phyloP scores from a whole-genome alignment of 208 protist species.

The Kentomonas sorsogonicus region DNA sequence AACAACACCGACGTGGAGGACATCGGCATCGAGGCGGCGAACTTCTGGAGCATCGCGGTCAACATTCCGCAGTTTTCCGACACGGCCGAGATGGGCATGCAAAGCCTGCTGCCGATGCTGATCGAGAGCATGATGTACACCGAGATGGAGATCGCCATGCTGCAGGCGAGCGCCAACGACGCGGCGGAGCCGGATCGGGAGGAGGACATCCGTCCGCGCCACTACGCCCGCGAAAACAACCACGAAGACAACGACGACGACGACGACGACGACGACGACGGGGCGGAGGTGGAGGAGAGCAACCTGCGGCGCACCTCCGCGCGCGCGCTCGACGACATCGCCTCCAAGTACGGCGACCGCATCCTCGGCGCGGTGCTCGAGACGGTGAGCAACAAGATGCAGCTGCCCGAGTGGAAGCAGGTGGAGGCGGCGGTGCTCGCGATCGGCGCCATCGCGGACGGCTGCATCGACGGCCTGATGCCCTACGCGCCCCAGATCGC shows the following conservation, averaged over 20 bases:
- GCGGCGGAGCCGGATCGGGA: slow-evolving; percentile 75
- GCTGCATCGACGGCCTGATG: slow-evolving; percentile 76
- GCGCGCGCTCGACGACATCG: slow-evolving; percentile 80
- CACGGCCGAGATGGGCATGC: slow-evolving; percentile 40
- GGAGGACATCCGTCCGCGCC: slow-evolving; percentile 79
- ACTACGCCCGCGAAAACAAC: slow-evolving; percentile 64
- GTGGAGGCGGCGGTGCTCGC: slow-evolving; percentile 90
- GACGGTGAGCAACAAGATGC: slow-evolving; percentile 77
- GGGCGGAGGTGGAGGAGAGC: slow-evolving; percentile 87
- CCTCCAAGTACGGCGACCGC: slow-evolving; percentile 68
- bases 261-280: slow-evolving; percentile 77
- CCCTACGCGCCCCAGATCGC: slow-evolving; percentile 78
- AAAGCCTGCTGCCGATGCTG: slow-evolving; percentile 66
- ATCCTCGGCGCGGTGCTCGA: slow-evolving; percentile 76
- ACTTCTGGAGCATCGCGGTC: slow-evolving; percentile 76
- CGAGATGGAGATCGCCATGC: slow-evolving; percentile 84
- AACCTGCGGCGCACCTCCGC: slow-evolving; percentile 89
- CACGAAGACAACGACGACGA: slow-evolving; percentile 41
- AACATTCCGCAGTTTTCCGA: slow-evolving; percentile 69
- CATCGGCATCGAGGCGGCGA: slow-evolving; percentile 74
- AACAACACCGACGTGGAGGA: slow-evolving; percentile 36
- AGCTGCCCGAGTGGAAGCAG: slow-evolving; percentile 59
- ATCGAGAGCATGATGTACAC: slow-evolving; percentile 89
- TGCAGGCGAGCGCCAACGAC: slow-evolving; percentile 71
- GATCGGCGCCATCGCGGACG: slow-evolving; percentile 88